Evolutionary conservation across 495 filamentous ascomycete genomes (phyloP).

Genomic region (Neurospora sp.): DNA sequence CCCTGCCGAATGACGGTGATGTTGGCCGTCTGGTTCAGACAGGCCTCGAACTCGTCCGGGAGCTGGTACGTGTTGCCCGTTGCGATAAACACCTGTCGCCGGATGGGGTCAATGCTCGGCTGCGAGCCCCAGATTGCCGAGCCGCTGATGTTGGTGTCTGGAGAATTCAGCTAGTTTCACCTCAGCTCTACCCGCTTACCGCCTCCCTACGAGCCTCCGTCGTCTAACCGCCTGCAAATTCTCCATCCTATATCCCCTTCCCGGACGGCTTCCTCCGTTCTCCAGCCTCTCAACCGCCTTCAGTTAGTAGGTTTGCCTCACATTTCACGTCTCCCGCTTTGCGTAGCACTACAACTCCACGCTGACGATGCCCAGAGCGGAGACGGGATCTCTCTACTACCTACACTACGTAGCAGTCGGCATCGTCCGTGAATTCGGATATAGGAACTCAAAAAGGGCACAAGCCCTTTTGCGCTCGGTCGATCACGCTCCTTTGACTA

Average conservation of each 20-base stretch:
- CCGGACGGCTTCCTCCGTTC: too few relatives aligned
- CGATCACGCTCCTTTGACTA: background rate
- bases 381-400: background rate
- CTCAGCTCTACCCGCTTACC: too few relatives aligned
- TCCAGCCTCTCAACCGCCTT: too few relatives aligned
- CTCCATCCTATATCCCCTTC: too few relatives aligned
- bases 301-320: too few relatives aligned
- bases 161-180: too few relatives aligned
- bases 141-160: too few relatives aligned
- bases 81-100: constrained; percentile 25
- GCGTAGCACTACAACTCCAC: background rate
- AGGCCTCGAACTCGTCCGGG: constrained; percentile 6
- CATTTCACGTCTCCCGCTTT: background rate
- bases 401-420: background rate
- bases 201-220: too few relatives aligned
- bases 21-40: constrained; percentile 13
- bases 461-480: background rate
- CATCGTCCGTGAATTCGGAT: background rate
- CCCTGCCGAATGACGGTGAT: constrained; percentile 3
- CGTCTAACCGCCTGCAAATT: too few relatives aligned
- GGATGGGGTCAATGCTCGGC: too few relatives aligned
- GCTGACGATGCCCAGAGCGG: background rate
- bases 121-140: too few relatives aligned
- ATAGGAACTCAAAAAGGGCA: background rate
- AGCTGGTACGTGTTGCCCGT: constrained; percentile 28